Percentiles rank a stretch among this genome's conserved stretches.
Evolutionary conservation across 2,329 filamentous ascomycete species (phyloP).

Genomic region (Biscogniauxia mediterranea): DNA sequence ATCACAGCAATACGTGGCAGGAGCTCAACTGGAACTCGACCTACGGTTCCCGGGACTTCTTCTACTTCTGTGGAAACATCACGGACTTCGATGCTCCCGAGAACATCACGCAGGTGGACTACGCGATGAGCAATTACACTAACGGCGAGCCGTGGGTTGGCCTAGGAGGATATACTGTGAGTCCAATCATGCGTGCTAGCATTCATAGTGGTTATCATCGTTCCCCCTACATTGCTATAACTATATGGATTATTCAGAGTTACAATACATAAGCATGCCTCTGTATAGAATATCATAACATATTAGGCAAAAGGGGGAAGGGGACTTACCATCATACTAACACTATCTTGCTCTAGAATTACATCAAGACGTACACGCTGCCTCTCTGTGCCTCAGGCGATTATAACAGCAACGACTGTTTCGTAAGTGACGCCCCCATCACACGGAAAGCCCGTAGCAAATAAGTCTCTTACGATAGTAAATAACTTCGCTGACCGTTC

Average conservation of each 20-base stretch:
- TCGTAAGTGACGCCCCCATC: slow-evolving; percentile 32
- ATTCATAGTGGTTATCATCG: neutral
- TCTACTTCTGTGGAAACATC: slow-evolving; percentile 50
- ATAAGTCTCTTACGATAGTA: no score
- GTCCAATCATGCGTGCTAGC: neutral
- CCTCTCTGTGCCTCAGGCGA: slow-evolving; percentile 41
- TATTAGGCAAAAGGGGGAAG: neutral
- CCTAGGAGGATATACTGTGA: slow-evolving; percentile 47
- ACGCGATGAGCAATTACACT: slow-evolving; percentile 46
- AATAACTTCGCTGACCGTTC: no score
- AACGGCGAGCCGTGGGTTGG: slow-evolving; percentile 48
- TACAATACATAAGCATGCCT: no score
- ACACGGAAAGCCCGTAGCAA: no score
- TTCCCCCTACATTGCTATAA: neutral
- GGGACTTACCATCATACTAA: slow-evolving; percentile 2
- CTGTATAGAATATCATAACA: neutral
- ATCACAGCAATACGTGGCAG: slow-evolving; percentile 52
- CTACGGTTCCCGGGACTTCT: slow-evolving; percentile 46
- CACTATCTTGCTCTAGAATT: slow-evolving; percentile 30
- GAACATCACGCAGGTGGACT: slow-evolving; percentile 44
- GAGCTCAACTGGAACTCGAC: slow-evolving; percentile 48
- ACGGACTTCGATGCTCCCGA: slow-evolving; percentile 44
- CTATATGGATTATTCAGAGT: no score
- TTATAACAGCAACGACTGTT: slow-evolving; percentile 44
- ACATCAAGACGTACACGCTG: slow-evolving; percentile 45